Evolutionary conservation across 2,329 filamentous ascomycete genomes (phyloP), one percentile per base, ranked within the genome.

Genomic region (Ascochyta lentis): DNA sequence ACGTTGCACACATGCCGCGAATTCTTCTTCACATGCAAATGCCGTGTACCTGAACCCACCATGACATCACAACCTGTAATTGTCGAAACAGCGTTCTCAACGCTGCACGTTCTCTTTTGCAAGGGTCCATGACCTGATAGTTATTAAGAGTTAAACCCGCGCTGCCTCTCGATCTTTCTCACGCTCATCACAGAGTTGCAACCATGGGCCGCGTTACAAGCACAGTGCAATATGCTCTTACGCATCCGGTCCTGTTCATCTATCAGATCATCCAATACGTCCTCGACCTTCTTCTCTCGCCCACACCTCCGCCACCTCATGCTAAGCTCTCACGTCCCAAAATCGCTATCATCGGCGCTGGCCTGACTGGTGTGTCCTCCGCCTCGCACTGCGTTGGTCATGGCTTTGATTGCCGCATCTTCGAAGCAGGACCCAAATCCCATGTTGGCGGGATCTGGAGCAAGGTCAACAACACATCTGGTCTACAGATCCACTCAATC

Each of bases 331-430:
- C 78, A 12, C 79, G 87, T 26, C 88, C 90, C 13, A 87, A 76
- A 41, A 79, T 81, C 46, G 79, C 79, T 43, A 68, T 81, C 51
- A 78, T 81, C 39, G 79, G 78, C 7, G 79, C 79, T 37, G 79
- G 79, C 7, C 80, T 96, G 50, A 95, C 91, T 4, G 84, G 85
- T 35, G 86, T 95, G 2, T 91, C 90, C 1, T 86, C 90, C 7
- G 92, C 92, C 0, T 86, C 90, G 1, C 91, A 96, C 72, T 92
- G 90, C 69, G 86, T 93, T 33, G 91, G 91, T 1, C 90, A 95
- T 84, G 91, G 91, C 40, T 94, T 94, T 63, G 90, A 95, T 59
- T 89, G 92, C 6, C 83, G 84, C 19, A 84, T 96, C 35, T 96
- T 96, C 62, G 91, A 96, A 71, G 84, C 86, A 7, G 89, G 89